Base-by-base conservation (phyloP, 192 early-diverging fungal genomes). In the Backusella tarrabulga region DNA sequence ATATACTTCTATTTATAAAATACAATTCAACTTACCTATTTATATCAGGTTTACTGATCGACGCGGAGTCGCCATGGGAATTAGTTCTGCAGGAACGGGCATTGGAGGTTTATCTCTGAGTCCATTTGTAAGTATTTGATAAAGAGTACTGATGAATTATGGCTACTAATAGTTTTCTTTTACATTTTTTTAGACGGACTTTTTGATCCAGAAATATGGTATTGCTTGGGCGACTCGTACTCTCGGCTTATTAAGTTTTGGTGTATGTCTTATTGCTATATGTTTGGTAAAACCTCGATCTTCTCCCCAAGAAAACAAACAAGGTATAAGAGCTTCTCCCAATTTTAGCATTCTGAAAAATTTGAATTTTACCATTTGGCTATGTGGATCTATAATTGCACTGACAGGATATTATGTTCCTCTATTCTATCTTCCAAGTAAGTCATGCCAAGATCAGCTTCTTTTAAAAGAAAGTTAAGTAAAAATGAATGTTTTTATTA, bases 71-170 rank as follows among this genome's bases (percentile, higher is more conserved):
- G 90, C 90, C 0, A 80, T 87, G 8, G 90, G 90, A 5, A 83
- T 87, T 54, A 81, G 84, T 23, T 83, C 83, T 34, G 72, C 91
- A 52, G 93, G 92, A 5, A 85, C 86, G n/a, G 94, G 94, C 11
- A 75, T 92, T 68, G 94, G 94, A 52, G 93, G 92, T 11, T 80
- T 77, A 19, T 26, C 54, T 41, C 60, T 77, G 5, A 32, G 38
- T 23, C 76, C 76, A 19, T 56, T 72, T 70, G 76, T 67, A 75
- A 34, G 5, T 92, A 19, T 81, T 92, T 34, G 79, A 82, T 41
- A 11, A 11, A 12, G 38, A 40, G 69, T 40, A 15, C 54, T 50
- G 46, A 50, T 50, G 4, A n/a, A n/a, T 17, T 17, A 17, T 19
- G 42, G 1, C 4, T 50, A 90, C 15, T 92, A 89, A 3, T 75